Conservation (phyloP, 192 early-diverging fungal genomes). For the Kappamyces sp. region DNA sequence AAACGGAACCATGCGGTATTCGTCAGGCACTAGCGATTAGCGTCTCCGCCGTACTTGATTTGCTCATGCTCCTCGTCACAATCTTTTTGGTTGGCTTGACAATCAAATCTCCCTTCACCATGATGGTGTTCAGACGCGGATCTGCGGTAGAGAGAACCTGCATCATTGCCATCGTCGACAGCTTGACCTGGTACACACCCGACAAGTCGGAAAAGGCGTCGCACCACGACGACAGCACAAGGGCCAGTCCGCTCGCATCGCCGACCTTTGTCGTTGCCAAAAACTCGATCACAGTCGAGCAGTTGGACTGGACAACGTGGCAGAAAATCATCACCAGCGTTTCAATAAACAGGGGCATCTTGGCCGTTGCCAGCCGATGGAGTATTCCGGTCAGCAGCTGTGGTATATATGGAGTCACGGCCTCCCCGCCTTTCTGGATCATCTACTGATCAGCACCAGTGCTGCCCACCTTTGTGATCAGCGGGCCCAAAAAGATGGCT, state of each 20-base stretch:
- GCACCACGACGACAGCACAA: conserved; percentile 74
- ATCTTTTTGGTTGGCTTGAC: conserved; percentile 50
- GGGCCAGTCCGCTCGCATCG: conserved; percentile 62
- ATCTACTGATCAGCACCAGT: no score
- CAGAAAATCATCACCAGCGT: conserved; percentile 82
- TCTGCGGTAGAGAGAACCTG: conserved; percentile 66
- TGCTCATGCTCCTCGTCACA: conserved; percentile 48
- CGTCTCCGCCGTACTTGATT: conserved; percentile 29
- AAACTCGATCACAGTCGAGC: conserved; percentile 66
- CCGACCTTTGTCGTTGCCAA: conserved; percentile 53
- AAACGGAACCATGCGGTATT: conserved; percentile 71
- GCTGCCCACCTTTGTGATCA: conserved; percentile 74
- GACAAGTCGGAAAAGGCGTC: conserved; percentile 76
- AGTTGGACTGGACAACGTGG: conserved; percentile 69
- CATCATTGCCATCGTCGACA: conserved; percentile 70
- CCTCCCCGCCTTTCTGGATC: conserved; percentile 70
- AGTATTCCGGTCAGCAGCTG: conserved; percentile 74
- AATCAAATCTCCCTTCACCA: conserved; percentile 79
- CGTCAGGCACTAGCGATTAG: conserved; percentile 57
- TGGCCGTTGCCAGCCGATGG: conserved; percentile 61
- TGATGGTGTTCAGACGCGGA: conserved; percentile 52
- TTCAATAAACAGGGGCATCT: conserved; percentile 74
- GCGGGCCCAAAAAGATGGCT: conserved; percentile 82
- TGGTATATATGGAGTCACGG: conserved; percentile 60
- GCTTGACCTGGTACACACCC: conserved; percentile 78